Evolutionary conservation across 805 yeast genomes (phyloP).

Genomic region (Saturnispora sanitii): DNA sequence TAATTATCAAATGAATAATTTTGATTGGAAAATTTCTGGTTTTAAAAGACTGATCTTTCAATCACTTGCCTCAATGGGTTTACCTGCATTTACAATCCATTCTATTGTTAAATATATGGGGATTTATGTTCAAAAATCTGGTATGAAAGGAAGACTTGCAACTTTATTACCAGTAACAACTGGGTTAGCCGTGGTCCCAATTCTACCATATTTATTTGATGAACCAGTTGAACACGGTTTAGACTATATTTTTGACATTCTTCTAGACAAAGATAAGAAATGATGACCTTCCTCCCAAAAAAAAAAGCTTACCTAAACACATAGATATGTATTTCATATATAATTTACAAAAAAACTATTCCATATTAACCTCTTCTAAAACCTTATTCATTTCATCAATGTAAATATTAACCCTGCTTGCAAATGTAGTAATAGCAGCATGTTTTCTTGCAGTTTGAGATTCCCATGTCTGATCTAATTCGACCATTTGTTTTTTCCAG

Average conservation of each 20-base stretch:
- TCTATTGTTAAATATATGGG: slow-evolving; percentile 65
- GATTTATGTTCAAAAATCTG: slow-evolving; percentile 42
- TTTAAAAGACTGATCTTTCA: slow-evolving; percentile 73
- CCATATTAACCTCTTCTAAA: slow-evolving; percentile 14
- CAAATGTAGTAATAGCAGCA: slow-evolving; percentile 42
- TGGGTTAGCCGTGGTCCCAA: slow-evolving; percentile 69
- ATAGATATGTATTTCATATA: neutral
- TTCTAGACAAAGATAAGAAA: neutral
- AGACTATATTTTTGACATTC: slow-evolving; percentile 44
- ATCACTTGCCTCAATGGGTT: slow-evolving; percentile 74
- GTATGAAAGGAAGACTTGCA: slow-evolving; percentile 37
- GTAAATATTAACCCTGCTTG: slow-evolving; percentile 46
- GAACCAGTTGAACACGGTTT: slow-evolving; percentile 70
- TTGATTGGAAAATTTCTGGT: slow-evolving; percentile 59
- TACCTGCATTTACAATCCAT: slow-evolving; percentile 82
- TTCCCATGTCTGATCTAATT: slow-evolving; percentile 36
- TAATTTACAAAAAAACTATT: too few relatives aligned
- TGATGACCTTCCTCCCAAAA: too few relatives aligned
- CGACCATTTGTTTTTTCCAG: slow-evolving; percentile 27
- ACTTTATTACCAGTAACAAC: slow-evolving; percentile 71
- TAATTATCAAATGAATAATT: slow-evolving; percentile 24
- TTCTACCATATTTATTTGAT: slow-evolving; percentile 69
- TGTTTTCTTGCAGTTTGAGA: slow-evolving; percentile 44
- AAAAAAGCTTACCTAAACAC: neutral
- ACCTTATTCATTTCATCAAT: slow-evolving; percentile 39